Conservation (phyloP, 148 eudicot genomes). For the Bassia scoparia region DNA sequence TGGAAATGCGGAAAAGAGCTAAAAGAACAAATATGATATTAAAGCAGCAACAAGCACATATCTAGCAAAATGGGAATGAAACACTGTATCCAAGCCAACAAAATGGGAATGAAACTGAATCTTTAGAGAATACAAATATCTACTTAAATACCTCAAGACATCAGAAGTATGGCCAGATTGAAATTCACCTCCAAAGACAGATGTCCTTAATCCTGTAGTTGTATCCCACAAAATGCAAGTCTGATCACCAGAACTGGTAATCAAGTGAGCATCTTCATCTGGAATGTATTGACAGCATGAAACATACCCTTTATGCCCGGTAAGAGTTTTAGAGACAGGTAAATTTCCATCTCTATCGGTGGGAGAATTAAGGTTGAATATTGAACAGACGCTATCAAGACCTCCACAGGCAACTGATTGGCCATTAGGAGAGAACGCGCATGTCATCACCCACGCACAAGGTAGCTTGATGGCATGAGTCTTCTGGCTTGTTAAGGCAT, state of each 20-base stretch:
- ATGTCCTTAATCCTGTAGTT: slow-evolving; percentile 85
- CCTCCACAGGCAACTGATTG: slow-evolving; percentile 98
- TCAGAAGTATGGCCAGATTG: slow-evolving; percentile 96
- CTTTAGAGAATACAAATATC: neutral
- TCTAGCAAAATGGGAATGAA: neutral
- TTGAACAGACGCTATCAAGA: slow-evolving; percentile 86
- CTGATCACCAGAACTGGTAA: slow-evolving; percentile 93
- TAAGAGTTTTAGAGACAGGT: slow-evolving; percentile 86
- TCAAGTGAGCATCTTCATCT: slow-evolving; percentile 79
- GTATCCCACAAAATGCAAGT: slow-evolving; percentile 97
- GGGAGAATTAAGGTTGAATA: slow-evolving; percentile 79
- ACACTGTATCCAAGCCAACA: neutral
- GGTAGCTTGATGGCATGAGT: slow-evolving; percentile 95
- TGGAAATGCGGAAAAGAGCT: neutral
- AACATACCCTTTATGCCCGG: slow-evolving; percentile 95
- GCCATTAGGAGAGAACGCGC: slow-evolving; percentile 94
- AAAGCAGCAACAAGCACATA: slow-evolving; percentile 1
- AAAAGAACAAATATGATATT: neutral
- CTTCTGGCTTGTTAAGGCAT: slow-evolving; percentile 97
- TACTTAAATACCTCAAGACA: slow-evolving; percentile 61
- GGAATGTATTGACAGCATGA: slow-evolving; percentile 95
- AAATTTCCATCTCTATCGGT: slow-evolving; percentile 75
- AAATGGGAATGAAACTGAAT: neutral
- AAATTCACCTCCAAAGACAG: slow-evolving; percentile 98
- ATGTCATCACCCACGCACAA: slow-evolving; percentile 99